Evolutionary conservation across 148 eudicot species (phyloP), one percentile per base, ranked within the genome.

Genomic region (Camellia japonica): DNA sequence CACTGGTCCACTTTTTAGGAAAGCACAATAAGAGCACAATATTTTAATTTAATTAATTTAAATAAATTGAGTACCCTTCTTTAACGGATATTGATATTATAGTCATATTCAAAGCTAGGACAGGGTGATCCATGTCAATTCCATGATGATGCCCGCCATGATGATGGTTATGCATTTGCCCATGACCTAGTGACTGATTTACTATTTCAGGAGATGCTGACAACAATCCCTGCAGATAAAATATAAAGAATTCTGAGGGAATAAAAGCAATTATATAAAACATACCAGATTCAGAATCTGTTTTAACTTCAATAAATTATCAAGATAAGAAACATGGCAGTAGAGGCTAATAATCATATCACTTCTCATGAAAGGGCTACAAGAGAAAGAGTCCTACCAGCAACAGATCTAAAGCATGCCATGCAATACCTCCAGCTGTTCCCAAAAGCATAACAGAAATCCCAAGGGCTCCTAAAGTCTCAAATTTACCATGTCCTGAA

Each of bases 401-500:
- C 86, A 96, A 86, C 58, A 96, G 83, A 84, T 96, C 95, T 61
- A 91, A 80, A 78, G 99, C 97, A 87, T 96, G 99, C 98, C 98
- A 96, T 65, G 91, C 98, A 76, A 96, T 96, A 79, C 97, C 99
- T 80, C 99, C 98, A 76, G 95, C 97, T 68, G 99, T 92, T 66
- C 84, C 87, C 84, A 97, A 85, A 60, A 97, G 98, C 93, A 97
- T 86, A 75, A 90, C 83, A 82, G 99, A 97, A 74, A 97, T 97
- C 73, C 94, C 95, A 77, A 94, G 89, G 23, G 99, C 99, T 80
- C 99, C 97, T 70, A 97, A 70, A 7, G 94, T 93, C 86, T 97
- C 99, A 85, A 94, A 97, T 88, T 97, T 97, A 79, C 99, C 99
- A 84, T 97, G 99, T 58, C 99, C 99, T 97, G 90, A 72, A 78